phyloP scores from a whole-genome alignment of 2,329 filamentous ascomycete species.

The Fusarium clavum region DNA sequence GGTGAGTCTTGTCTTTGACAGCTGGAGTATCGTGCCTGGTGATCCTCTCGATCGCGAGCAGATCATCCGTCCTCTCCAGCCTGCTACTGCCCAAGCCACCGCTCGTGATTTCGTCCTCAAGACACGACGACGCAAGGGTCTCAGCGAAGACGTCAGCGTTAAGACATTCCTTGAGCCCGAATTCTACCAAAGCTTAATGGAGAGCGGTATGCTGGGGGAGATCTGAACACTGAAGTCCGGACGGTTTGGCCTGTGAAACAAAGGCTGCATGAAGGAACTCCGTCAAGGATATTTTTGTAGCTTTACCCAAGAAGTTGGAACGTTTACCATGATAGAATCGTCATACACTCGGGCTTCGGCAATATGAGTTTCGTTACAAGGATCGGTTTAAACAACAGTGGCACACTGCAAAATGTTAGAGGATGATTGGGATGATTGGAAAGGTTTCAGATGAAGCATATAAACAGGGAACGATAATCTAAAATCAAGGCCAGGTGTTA shows the following conservation, averaged over 20 bases:
- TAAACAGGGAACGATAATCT: conserved; percentile 22
- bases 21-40: conserved; percentile 95
- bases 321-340: conserved; percentile 32
- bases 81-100: conserved; percentile 87
- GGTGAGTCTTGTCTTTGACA: conserved; percentile 92
- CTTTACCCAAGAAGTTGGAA: conserved; percentile 24
- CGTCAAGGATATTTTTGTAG: conserved; percentile 20
- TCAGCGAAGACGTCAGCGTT: conserved; percentile 95
- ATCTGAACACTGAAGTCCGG: conserved; percentile 38
- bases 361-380: conserved; percentile 30
- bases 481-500: conserved; percentile 27
- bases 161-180: conserved; percentile 97
- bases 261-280: conserved; percentile 23
- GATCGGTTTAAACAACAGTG: conserved; percentile 24
- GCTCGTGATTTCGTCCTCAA: conserved; percentile 97
- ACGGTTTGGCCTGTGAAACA: conserved; percentile 12
- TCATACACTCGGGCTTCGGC: conserved; percentile 34
- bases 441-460: conserved; percentile 31
- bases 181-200: conserved; percentile 86
- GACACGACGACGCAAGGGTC: conserved; percentile 90
- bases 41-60: conserved; percentile 93
- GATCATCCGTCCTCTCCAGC: conserved; percentile 84
- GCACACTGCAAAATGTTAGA: conserved; percentile 10
- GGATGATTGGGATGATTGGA: conserved; percentile 6
- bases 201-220: conserved; percentile 84